A percentile compares a stretch with the other conserved stretches of the same genome.
Conservation (phyloP, 345 rosid genomes). For the Stellera chamaejasme region DNA sequence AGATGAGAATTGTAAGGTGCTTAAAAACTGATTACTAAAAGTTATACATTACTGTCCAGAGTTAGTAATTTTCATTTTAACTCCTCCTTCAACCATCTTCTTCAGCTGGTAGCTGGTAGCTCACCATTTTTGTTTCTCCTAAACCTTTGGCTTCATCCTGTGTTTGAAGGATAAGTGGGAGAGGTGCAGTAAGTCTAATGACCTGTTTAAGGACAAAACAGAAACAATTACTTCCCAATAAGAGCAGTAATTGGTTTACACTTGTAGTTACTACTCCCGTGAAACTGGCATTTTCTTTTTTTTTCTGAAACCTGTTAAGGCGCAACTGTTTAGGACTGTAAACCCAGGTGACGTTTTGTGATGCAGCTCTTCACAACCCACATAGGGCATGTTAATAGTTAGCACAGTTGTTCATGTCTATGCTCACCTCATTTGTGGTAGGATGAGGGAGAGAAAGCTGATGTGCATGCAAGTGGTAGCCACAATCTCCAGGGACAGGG, state of each 20-base stretch:
- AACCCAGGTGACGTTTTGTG: not conserved
- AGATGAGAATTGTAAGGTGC: too few relatives aligned
- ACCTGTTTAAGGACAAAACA: conserved; percentile 25
- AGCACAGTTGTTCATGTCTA: not conserved
- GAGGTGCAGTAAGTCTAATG: conserved; percentile 43
- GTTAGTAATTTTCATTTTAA: too few relatives aligned
- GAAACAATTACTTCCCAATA: not conserved
- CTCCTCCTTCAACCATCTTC: too few relatives aligned
- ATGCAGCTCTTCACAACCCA: not conserved
- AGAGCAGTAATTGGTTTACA: not conserved
- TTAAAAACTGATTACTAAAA: too few relatives aligned
- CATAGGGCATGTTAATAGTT: not conserved
- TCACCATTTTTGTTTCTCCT: not conserved
- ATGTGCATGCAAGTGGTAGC: conserved; percentile 84
- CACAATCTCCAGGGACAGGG: conserved; percentile 86
- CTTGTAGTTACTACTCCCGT: too few relatives aligned
- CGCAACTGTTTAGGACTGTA: not conserved
- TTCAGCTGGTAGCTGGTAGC: too few relatives aligned
- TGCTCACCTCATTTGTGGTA: conserved; percentile 41
- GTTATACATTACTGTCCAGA: too few relatives aligned
- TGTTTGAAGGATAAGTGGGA: conserved; percentile 44
- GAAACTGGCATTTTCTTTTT: too few relatives aligned
- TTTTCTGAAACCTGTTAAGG: not conserved
- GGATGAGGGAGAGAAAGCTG: conserved; percentile 49
- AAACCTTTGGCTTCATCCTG: conserved; percentile 19